phyloP scores from a whole-genome alignment of 2,329 filamentous ascomycete species.

The Laburnicola sp. region DNA sequence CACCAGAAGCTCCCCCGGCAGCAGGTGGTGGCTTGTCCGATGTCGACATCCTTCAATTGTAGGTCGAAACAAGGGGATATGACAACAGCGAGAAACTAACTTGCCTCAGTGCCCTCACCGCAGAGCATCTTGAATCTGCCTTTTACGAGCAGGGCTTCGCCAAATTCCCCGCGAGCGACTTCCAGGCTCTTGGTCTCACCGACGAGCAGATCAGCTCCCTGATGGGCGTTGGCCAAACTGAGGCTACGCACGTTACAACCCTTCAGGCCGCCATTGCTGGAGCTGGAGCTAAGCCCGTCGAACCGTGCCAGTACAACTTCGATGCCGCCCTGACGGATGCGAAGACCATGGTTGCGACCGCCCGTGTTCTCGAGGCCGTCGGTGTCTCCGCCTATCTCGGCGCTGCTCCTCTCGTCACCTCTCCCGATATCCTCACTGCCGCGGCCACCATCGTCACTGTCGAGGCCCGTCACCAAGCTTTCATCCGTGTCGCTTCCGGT shows the following conservation, averaged over 20 bases:
- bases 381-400: slow-evolving; percentile 65
- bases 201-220: slow-evolving; percentile 62
- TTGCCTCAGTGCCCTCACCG: slow-evolving; percentile 63
- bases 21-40: slow-evolving; percentile 48
- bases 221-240: slow-evolving; percentile 63
- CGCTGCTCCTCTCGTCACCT: slow-evolving; percentile 61
- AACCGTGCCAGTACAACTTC: slow-evolving; percentile 61
- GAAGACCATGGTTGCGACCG: slow-evolving; percentile 56
- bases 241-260: slow-evolving; percentile 64
- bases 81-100: slow-evolving; percentile 32
- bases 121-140: slow-evolving; percentile 73
- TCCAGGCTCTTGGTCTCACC: slow-evolving; percentile 63
- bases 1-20: slow-evolving; percentile 24
- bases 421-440: slow-evolving; percentile 61
- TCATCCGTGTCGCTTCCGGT: slow-evolving; percentile 57
- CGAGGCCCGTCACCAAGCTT: slow-evolving; percentile 66
- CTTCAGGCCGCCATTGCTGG: slow-evolving; percentile 64
- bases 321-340: slow-evolving; percentile 52
- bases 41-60: slow-evolving; percentile 59
- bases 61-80: slow-evolving; percentile 30
- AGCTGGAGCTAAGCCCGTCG: slow-evolving; percentile 62
- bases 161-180: slow-evolving; percentile 67
- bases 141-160: slow-evolving; percentile 74
- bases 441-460: slow-evolving; percentile 67
- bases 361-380: slow-evolving; percentile 59